Evolutionary conservation across 306 rosid genomes (phyloP), one percentile per base, ranked within the genome.

Genomic region (Quercus variabilis): DNA sequence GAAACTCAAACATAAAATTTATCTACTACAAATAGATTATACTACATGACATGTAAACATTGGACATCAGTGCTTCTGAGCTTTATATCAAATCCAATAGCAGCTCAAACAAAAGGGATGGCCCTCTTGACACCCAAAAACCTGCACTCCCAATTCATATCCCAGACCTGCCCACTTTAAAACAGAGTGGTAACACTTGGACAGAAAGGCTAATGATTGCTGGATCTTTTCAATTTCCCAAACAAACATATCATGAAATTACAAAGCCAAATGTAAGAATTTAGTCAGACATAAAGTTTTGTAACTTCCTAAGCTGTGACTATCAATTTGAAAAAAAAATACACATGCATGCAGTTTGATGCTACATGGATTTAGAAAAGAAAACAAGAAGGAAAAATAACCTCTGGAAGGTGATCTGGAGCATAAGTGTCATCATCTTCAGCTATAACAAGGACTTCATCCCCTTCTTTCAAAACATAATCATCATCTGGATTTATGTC

Each of bases 381-480:
- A 9, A 55, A 63, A 59, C 19, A 70, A 56, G 17, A 80, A 43
- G 57, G 88, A 84, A 82, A 59, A 78, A 85, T 85, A 76, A 94
- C 99, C 99, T 94, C 90, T 25, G 95, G 97, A 83, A 87, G 75
- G 76, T 84, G 86, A 77, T 90, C 92, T 38, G 99, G 99, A 83
- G 94, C 83, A 19, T 94, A 94, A 52, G 99, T 94, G 74, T 94
- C 97, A 59, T 94, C 99, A 85, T 92, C 99, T 86, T 94, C 99
- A 26, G 99, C 99, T 81, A 94, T 94, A 77, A 94, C 99, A 77
- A 94, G 97, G 80, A 94, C 80, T 89, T 94, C 99, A 85, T 94
- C 99, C 79, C 92, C 92, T 30, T 91, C 93, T 87, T 87, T 87
- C 74, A 94, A 77, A 74, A 92, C 86, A 84, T 92, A 94, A 75